A percentile compares a stretch with the other conserved stretches of the same genome.
phyloP scores from a whole-genome alignment of 2,329 filamentous ascomycete genomes.

The Parafenestella ontariensis region DNA sequence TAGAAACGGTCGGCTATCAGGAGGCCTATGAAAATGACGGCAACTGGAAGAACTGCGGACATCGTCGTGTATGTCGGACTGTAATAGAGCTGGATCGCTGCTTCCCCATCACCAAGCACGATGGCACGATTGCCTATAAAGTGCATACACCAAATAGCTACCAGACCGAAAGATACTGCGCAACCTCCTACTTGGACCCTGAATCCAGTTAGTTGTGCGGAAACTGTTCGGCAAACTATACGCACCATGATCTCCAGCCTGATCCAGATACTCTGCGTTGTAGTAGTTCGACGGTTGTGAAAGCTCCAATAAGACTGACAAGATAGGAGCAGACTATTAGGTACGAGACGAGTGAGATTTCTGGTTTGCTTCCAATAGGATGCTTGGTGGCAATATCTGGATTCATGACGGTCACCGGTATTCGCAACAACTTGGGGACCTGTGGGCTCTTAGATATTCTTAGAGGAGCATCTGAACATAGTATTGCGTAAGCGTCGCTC shows the following conservation, averaged over 20 bases:
- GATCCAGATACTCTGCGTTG: constrained; percentile 73
- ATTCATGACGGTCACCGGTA: constrained; percentile 9
- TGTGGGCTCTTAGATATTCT: no score
- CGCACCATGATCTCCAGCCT: constrained; percentile 42
- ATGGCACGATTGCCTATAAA: constrained; percentile 85
- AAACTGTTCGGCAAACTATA: constrained; percentile 25
- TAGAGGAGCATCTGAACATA: no score
- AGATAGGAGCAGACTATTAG: constrained; percentile 65
- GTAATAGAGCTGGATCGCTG: constrained; percentile 74
- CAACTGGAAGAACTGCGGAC: constrained; percentile 80
- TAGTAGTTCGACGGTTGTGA: constrained; percentile 81
- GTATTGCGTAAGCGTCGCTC: no score
- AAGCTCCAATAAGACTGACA: constrained; percentile 76
- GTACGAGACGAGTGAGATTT: constrained; percentile 50
- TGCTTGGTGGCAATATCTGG: constrained; percentile 34
- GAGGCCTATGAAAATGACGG: constrained; percentile 77
- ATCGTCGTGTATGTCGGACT: constrained; percentile 73
- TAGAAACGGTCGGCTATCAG: constrained; percentile 64
- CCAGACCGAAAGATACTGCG: constrained; percentile 54
- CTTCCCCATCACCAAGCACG: constrained; percentile 67
- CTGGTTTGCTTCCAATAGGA: constrained; percentile 42
- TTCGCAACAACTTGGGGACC: no score
- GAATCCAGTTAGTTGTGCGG: constrained; percentile 22
- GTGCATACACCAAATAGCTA: constrained; percentile 65
- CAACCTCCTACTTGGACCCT: constrained; percentile 54